These are phyloP conservation scores for Chytriomyces sp. DNA, from an alignment of 192 early-diverging fungal species.

Conservation along the genomic window DNA sequence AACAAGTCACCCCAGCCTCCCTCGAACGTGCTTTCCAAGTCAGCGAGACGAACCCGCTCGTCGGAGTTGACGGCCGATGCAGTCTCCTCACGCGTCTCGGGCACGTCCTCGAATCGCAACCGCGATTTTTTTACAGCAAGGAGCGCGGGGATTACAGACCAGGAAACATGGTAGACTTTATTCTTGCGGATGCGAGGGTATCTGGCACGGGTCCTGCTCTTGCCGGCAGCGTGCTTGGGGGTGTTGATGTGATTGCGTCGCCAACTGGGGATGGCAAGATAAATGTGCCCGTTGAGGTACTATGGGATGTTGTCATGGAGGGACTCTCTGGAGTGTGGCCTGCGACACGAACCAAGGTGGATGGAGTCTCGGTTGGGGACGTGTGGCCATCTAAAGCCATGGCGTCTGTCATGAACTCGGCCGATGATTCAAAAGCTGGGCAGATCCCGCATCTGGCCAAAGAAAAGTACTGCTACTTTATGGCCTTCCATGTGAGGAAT, in stretches of 20 bases:
- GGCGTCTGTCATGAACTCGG: constrained; percentile 15
- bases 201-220: not conserved
- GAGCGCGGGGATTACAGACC: constrained; percentile 67
- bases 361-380: constrained; percentile 81
- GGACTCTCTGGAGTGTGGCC: constrained; percentile 88
- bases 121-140: constrained; percentile 17
- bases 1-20: constrained; percentile 49
- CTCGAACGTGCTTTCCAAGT: constrained; percentile 79
- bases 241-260: constrained; percentile 13
- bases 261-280: constrained; percentile 14
- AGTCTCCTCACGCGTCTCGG: constrained; percentile 70
- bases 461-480: not conserved
- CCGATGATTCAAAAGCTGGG: not conserved
- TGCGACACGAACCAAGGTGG: constrained; percentile 72
- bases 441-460: not conserved
- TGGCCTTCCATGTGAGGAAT: constrained; percentile 8
- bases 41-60: constrained; percentile 71
- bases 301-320: constrained; percentile 81
- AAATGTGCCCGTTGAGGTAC: constrained; percentile 61
- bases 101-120: constrained; percentile 41
- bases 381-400: constrained; percentile 82
- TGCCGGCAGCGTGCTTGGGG: too few species aligned
- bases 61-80: constrained; percentile 77
- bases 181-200: constrained; percentile 59
- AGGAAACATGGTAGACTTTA: constrained; percentile 81